A percentile compares a stretch with the other conserved stretches of the same genome.
These are phyloP conservation scores for Tillandsia leiboldiana DNA, from an alignment of 176 grass and related monocot species.

Conservation along the genomic window DNA sequence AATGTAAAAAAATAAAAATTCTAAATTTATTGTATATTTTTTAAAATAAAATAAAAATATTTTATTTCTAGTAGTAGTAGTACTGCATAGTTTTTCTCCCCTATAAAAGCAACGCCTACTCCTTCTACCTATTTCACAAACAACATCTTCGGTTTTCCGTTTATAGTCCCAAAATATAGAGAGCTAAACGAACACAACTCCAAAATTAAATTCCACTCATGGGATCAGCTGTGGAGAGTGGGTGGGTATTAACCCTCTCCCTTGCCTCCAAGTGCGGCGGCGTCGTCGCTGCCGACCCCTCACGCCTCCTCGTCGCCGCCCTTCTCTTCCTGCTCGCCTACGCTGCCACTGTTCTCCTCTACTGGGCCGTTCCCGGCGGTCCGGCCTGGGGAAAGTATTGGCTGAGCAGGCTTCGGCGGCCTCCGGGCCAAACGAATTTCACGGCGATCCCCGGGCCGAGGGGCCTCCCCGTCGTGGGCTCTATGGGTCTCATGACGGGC, in stretches of 20 bases:
- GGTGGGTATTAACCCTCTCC: conserved; percentile 52
- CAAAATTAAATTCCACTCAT: conserved; percentile 8
- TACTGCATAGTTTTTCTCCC: neutral
- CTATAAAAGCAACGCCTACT: conserved; percentile 34
- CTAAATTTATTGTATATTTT: too few relatives aligned
- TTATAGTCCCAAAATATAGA: neutral
- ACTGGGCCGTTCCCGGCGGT: conserved; percentile 64
- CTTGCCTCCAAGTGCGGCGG: conserved; percentile 41
- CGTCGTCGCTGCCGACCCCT: conserved; percentile 8
- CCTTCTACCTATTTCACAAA: conserved; percentile 8
- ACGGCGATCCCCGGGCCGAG: conserved; percentile 30
- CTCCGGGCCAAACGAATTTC: neutral
- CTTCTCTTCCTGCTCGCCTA: neutral
- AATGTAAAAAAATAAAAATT: too few relatives aligned
- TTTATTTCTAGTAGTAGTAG: too few relatives aligned
- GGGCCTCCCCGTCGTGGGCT: conserved; percentile 65
- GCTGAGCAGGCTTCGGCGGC: conserved; percentile 7
- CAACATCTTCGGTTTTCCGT: neutral
- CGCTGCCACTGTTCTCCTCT: conserved; percentile 25
- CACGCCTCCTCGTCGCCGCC: conserved; percentile 20
- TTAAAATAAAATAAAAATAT: too few relatives aligned
- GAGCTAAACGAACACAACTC: neutral
- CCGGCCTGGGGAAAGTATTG: conserved; percentile 71
- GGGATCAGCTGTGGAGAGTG: conserved; percentile 21
- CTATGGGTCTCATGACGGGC: conserved; percentile 82